phyloP scores from a whole-genome alignment of 1,284 basidiomycete genomes.

The Hemileia vastatrix region DNA sequence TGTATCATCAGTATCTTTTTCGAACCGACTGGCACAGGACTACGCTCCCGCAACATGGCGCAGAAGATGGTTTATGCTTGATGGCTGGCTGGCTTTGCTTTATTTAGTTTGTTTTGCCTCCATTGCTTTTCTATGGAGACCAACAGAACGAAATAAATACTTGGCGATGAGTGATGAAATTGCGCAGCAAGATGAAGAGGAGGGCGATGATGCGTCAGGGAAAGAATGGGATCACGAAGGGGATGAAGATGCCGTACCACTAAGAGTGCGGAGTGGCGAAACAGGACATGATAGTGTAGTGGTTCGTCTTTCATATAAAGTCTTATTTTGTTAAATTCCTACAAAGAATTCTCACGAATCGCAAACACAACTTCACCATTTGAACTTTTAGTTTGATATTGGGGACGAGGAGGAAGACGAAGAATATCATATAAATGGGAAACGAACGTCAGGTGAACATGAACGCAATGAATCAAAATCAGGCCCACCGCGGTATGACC shows the following conservation, averaged over 20 bases:
- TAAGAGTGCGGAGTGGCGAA: constrained; percentile 37
- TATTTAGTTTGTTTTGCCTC: constrained; percentile 69
- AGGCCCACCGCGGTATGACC: too few species aligned
- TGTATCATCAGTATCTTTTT: constrained; percentile 81
- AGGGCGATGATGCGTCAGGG: constrained; percentile 47
- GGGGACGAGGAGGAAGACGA: constrained; percentile 65
- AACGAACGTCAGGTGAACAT: too few species aligned
- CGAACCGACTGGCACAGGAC: constrained; percentile 78
- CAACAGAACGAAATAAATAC: constrained; percentile 82
- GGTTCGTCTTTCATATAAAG: background rate
- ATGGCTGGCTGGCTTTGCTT: constrained; percentile 83
- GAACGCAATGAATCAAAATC: too few species aligned
- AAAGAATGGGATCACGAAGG: constrained; percentile 24
- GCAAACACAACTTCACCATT: background rate
- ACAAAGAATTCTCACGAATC: background rate
- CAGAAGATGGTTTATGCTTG: constrained; percentile 87
- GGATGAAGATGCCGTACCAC: constrained; percentile 22
- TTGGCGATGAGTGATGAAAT: constrained; percentile 74
- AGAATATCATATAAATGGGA: constrained; percentile 31
- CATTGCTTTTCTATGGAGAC: constrained; percentile 87
- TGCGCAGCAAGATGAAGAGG: constrained; percentile 72
- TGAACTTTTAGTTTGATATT: constrained; percentile 61
- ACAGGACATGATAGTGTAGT: constrained; percentile 64
- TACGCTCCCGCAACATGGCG: constrained; percentile 91
- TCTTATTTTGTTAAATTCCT: background rate